A percentile compares a stretch with the other conserved stretches of the same genome.
Evolutionary conservation across 768 basidiomycete species (phyloP).

Genomic region (Pisolithus albus): DNA sequence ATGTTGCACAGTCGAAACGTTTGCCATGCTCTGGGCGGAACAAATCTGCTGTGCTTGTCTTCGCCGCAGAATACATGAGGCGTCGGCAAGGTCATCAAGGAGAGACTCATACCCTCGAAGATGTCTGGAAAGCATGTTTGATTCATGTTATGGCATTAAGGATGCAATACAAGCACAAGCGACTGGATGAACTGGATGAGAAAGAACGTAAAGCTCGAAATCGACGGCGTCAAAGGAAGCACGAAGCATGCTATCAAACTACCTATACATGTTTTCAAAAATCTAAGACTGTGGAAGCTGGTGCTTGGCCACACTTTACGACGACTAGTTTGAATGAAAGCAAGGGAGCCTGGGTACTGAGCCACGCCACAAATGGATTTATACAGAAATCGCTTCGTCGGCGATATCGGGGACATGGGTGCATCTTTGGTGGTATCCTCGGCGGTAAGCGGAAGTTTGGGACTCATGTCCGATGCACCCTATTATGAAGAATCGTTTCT

Average conservation of each 20-base stretch:
- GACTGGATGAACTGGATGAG: neutral
- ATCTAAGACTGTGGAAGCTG: neutral
- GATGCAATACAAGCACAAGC: neutral
- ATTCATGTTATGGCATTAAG: neutral
- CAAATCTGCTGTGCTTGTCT: neutral
- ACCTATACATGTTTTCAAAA: neutral
- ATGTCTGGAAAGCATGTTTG: neutral
- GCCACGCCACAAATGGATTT: no score
- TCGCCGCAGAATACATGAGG: neutral
- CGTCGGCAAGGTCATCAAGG: neutral
- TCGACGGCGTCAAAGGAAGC: neutral
- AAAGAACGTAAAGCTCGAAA: neutral
- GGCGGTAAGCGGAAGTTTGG: no score
- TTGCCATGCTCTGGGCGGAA: neutral
- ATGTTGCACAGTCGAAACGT: neutral
- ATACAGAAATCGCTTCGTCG: no score
- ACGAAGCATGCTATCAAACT: neutral
- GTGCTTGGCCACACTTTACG: neutral
- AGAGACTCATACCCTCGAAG: neutral
- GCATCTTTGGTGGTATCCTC: no score
- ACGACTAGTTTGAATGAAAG: neutral
- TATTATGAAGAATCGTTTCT: no score
- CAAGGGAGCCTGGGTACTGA: neutral
- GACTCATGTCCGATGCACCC: no score
- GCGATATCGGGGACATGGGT: no score